phyloP scores from a whole-genome alignment of 106 monocot species.

The Posidonia australis region DNA sequence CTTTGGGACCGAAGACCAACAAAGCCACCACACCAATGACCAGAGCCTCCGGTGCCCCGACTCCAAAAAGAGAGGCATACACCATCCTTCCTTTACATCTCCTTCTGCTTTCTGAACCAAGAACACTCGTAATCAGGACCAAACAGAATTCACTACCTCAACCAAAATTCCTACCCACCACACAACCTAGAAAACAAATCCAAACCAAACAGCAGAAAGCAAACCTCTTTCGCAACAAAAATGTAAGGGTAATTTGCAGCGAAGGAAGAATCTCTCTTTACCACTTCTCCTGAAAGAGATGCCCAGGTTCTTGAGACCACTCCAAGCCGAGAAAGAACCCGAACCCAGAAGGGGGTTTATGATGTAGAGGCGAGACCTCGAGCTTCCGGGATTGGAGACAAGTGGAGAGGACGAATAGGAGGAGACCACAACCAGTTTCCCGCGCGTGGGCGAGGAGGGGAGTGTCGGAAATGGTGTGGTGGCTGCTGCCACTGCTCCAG shows the following conservation, averaged over 20 bases:
- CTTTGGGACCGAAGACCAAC: conserved; percentile 95
- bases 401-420: background rate
- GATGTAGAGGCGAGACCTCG: background rate
- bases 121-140: background rate
- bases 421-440: background rate
- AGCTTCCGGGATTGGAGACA: background rate
- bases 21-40: conserved; percentile 98
- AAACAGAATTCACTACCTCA: background rate
- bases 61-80: conserved; percentile 87
- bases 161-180: background rate
- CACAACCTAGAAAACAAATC: too few species aligned
- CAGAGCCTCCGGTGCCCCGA: conserved; percentile 91
- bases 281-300: conserved; percentile 6
- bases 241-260: background rate
- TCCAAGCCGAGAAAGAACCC: conserved; percentile 20
- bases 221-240: background rate
- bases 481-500: background rate
- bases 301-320: conserved; percentile 31
- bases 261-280: conserved; percentile 11
- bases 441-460: background rate
- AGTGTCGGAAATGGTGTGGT: background rate
- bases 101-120: conserved; percentile 27
- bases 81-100: conserved; percentile 37
- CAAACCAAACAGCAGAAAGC: background rate
- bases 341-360: conserved; percentile 12